Conservation (phyloP, 2,329 filamentous ascomycete genomes). For the Phoma sp. region DNA sequence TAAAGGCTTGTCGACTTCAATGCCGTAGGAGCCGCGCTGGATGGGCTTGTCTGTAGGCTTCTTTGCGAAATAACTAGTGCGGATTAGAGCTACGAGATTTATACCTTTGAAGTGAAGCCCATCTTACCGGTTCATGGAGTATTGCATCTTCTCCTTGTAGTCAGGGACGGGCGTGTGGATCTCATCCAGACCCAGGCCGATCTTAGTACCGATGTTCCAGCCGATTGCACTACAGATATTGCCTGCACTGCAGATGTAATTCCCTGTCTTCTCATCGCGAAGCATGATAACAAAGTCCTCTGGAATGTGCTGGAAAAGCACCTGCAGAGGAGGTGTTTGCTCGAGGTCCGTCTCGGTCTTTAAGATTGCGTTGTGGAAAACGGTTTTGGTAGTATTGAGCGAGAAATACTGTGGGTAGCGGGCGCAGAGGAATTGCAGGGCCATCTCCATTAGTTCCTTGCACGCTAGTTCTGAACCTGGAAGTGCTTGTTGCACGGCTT, state of each 20-base stretch:
- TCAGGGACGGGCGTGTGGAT: constrained; percentile 80
- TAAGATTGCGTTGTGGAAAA: constrained; percentile 74
- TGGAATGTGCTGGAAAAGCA: constrained; percentile 78
- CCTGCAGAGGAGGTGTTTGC: constrained; percentile 67
- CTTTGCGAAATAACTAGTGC: constrained; percentile 75
- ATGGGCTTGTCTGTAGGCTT: constrained; percentile 76
- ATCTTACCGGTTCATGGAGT: constrained; percentile 77
- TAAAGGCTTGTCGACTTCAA: constrained; percentile 76
- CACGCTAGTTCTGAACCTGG: constrained; percentile 79
- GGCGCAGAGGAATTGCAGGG: constrained; percentile 76
- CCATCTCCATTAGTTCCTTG: constrained; percentile 89
- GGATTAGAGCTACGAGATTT: background rate
- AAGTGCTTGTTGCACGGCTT: constrained; percentile 68
- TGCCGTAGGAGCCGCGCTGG: constrained; percentile 82
- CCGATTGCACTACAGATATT: constrained; percentile 80
- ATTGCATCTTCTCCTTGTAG: constrained; percentile 86
- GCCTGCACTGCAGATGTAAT: constrained; percentile 77
- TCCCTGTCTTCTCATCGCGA: constrained; percentile 71
- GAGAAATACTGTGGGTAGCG: constrained; percentile 79
- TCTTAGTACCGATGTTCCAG: constrained; percentile 78
- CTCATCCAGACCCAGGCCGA: constrained; percentile 70
- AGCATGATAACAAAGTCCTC: constrained; percentile 84
- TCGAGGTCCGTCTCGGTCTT: constrained; percentile 66
- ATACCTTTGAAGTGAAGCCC: too few relatives aligned
- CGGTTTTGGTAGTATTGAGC: constrained; percentile 59